A percentile compares a stretch with the other conserved stretches of the same genome.
Evolutionary conservation across 345 rosid species (phyloP).

Genomic region (Salix udensis): DNA sequence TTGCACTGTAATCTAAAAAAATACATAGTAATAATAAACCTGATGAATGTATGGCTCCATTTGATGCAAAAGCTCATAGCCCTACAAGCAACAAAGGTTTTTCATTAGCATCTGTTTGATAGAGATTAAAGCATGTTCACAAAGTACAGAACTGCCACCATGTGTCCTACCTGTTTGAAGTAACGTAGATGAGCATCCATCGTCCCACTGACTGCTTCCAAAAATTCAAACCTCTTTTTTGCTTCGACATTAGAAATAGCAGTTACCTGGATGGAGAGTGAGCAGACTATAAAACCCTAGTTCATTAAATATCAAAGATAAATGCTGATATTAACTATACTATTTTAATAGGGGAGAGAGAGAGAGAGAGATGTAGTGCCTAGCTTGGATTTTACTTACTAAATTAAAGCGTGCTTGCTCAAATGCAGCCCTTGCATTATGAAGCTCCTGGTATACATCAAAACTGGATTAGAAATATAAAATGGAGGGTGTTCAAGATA

Average conservation of each 20-base stretch:
- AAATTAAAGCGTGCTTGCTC: constrained; percentile 93
- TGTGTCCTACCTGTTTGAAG: constrained; percentile 70
- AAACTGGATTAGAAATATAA: not conserved
- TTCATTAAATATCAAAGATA: not conserved
- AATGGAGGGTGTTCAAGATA: not conserved
- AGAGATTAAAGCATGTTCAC: constrained; percentile 6
- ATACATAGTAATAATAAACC: constrained; percentile 37
- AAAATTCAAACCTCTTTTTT: constrained; percentile 90
- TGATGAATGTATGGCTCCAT: constrained; percentile 98
- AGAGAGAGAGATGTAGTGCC: not conserved
- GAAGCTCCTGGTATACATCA: constrained; percentile 68
- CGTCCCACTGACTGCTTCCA: constrained; percentile 97
- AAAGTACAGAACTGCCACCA: constrained; percentile 14
- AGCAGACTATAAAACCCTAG: not conserved
- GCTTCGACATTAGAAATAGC: constrained; percentile 95
- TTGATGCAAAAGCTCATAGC: constrained; percentile 93
- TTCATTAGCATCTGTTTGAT: constrained; percentile 17
- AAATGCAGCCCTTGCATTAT: constrained; percentile 74
- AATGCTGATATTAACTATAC: not conserved
- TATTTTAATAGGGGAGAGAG: not conserved
- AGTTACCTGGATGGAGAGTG: constrained; percentile 53
- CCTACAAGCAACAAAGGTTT: constrained; percentile 36
- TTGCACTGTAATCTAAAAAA: not conserved
- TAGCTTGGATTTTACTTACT: constrained; percentile 37
- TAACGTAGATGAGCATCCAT: constrained; percentile 99